Evolutionary conservation across 2,329 filamentous ascomycete species (phyloP).

Genomic region (Ophiocordyceps unilateralis): DNA sequence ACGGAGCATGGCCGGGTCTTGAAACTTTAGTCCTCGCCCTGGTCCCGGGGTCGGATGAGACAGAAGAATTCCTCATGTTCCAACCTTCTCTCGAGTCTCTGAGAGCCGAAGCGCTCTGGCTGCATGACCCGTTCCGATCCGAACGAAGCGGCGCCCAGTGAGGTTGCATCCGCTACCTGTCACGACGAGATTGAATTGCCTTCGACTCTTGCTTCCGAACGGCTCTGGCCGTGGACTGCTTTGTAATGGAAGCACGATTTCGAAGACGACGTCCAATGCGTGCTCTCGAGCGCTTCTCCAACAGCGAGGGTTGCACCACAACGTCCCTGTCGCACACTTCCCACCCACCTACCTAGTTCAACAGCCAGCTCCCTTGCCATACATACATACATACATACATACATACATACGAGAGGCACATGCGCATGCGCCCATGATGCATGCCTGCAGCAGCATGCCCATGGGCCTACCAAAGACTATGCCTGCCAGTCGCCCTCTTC

Average conservation of each 20-base stretch:
- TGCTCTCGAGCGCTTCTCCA: neutral
- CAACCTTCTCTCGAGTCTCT: neutral
- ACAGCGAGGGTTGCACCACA: slow-evolving; percentile 1
- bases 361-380: neutral
- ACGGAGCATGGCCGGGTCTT: neutral
- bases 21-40: neutral
- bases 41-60: slow-evolving; percentile 1
- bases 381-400: neutral
- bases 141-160: too few relatives aligned
- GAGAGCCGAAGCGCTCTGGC: neutral
- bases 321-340: neutral
- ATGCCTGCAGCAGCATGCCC: neutral
- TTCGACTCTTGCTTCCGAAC: too few relatives aligned
- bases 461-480: too few relatives aligned
- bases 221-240: neutral
- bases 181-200: neutral
- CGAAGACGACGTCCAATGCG: too few relatives aligned
- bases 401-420: neutral
- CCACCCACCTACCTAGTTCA: neutral
- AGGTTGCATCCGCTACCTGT: too few relatives aligned
- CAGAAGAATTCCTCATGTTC: neutral
- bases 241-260: too few relatives aligned
- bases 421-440: neutral
- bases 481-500: too few relatives aligned
- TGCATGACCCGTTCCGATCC: neutral